Evolutionary conservation across 2,329 filamentous ascomycete species (phyloP), one percentile per base, ranked within the genome.

Genomic region (Penicillium sp.): DNA sequence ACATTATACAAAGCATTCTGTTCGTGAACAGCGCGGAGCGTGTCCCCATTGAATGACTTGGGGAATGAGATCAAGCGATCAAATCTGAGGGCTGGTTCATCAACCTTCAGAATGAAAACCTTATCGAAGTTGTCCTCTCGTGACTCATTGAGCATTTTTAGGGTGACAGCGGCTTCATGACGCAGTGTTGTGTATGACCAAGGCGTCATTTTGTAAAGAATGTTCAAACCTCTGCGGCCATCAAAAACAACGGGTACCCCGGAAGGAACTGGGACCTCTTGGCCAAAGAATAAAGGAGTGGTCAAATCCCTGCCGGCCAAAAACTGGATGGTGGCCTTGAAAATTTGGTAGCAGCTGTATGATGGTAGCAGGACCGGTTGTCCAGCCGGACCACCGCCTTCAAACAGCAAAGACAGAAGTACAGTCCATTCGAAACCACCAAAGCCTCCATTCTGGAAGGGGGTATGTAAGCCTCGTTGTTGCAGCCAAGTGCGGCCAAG

Each of bases 301-400:
- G 84, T 87, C 53, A 97, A 78, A 66, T 96, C 87, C 37, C 84
- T 87, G 1, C 84, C 82, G 1, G 89, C 86, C 18, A 99, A 78
- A 63, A 93, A 94, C 69, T 97, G 93, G n/a, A 99, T 78, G 1
- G 88, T 86, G 3, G 91, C 92, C 74, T 97, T 97, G 82, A 99
- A 97, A 43, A 97, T 81, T 73, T 97, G 93, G 24, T 93, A 94
- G 73, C 89, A 89, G 76, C 89, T 96, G 66, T 96, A 89, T 8
- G 90, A 90, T 5, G 85, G 81, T 6, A 92, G 91, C 16, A 97
- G 80, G 6, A 90, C 77, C 2, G 88, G 82, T 61, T 86, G 83
- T 2, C 89, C 89, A 57, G 87, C 87, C 7, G 85, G 82, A 7
- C 87, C 88, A 26, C 90, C 90, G n/a, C 84, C 85, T 71, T 91